Evolutionary conservation across 2,329 filamentous ascomycete species (phyloP).

Genomic region (Hypoxylon sp.): DNA sequence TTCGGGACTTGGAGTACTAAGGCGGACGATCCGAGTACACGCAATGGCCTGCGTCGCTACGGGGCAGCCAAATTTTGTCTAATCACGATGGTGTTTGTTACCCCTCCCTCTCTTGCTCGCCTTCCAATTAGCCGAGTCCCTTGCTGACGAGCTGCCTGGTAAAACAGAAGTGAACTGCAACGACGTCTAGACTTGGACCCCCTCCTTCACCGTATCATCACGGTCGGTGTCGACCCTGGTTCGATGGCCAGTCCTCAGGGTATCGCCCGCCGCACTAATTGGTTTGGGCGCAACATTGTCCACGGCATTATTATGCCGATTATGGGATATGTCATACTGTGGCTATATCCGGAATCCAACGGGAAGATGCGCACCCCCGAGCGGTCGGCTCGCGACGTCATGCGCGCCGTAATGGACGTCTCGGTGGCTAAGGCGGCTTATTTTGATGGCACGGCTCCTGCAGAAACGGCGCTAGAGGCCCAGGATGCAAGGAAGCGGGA

Average conservation of each 20-base stretch:
- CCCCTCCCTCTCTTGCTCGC: background rate
- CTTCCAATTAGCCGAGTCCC: background rate
- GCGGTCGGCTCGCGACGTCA: conserved; percentile 15
- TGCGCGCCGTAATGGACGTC: conserved; percentile 8
- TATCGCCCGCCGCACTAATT: conserved; percentile 14
- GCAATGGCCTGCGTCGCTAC: conserved; percentile 33
- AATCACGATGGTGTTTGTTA: conserved; percentile 37
- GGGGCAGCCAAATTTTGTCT: conserved; percentile 40
- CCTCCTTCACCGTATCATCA: conserved; percentile 14
- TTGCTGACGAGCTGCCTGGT: conserved; percentile 1
- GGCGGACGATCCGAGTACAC: conserved; percentile 43
- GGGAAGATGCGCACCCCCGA: conserved; percentile 10
- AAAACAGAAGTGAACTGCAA: conserved; percentile 24
- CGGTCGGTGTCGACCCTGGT: conserved; percentile 13
- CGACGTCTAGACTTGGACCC: conserved; percentile 16
- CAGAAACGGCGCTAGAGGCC: conserved; percentile 12
- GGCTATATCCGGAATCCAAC: conserved; percentile 15
- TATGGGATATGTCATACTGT: conserved; percentile 15
- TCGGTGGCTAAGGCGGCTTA: conserved; percentile 5
- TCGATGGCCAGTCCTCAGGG: conserved; percentile 12
- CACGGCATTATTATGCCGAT: conserved; percentile 18
- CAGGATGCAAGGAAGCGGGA: conserved; percentile 7
- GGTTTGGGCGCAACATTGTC: conserved; percentile 19
- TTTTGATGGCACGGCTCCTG: conserved; percentile 3
- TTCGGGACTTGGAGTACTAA: conserved; percentile 47